These are phyloP conservation scores for Candida maltosa DNA, from an alignment of 805 yeast genomes.

Conservation along the genomic window DNA sequence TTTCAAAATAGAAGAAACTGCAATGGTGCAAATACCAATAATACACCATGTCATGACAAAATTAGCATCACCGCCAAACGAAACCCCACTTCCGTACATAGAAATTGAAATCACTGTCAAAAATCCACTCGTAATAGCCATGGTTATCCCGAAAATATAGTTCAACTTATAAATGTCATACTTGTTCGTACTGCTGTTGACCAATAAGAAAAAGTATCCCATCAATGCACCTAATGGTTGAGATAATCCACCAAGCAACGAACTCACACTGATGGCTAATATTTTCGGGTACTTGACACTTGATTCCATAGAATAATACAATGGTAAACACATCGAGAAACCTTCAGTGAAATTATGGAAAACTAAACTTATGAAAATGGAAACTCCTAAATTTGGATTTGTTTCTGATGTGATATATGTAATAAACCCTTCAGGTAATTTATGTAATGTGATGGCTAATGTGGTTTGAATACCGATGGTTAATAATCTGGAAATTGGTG, in stretches of 20 bases:
- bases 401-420: constrained; percentile 79
- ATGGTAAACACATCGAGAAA: constrained; percentile 86
- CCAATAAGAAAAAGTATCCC: constrained; percentile 50
- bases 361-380: constrained; percentile 79
- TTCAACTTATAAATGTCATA: constrained; percentile 28
- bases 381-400: constrained; percentile 58
- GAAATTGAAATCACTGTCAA: constrained; percentile 76
- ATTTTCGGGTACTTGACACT: constrained; percentile 38
- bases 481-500: constrained; percentile 74
- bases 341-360: constrained; percentile 94
- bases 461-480: constrained; percentile 90
- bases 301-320: constrained; percentile 64
- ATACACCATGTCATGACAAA: constrained; percentile 58
- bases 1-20: constrained; percentile 21
- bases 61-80: constrained; percentile 71
- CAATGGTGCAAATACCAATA: constrained; percentile 56
- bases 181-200: constrained; percentile 24
- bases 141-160: constrained; percentile 56
- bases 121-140: constrained; percentile 81
- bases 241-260: constrained; percentile 73
- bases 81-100: constrained; percentile 80
- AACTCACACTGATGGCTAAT: constrained; percentile 63
- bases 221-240: constrained; percentile 87
- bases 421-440: constrained; percentile 92
- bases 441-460: constrained; percentile 82